These are phyloP conservation scores for Sporothrix humicola DNA, from an alignment of 2,329 filamentous ascomycete species.

Conservation along the genomic window DNA sequence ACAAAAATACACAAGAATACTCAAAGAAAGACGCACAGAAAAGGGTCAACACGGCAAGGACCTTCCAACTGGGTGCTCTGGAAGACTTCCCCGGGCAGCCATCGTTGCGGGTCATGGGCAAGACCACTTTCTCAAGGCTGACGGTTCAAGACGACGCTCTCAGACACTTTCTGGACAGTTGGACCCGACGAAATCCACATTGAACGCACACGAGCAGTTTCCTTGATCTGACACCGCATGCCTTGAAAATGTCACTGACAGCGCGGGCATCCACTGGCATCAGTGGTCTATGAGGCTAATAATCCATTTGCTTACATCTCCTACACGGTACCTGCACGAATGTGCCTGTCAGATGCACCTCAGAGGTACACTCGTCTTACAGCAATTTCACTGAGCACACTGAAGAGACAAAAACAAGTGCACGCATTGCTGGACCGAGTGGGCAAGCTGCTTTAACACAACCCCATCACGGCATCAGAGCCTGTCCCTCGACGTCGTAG, in stretches of 20 bases:
- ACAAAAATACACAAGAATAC: not conserved
- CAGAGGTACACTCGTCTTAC: not conserved
- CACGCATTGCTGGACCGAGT: not conserved
- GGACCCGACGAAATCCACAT: not conserved
- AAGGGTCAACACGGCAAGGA: slow-evolving; percentile 20
- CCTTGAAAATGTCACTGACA: not conserved
- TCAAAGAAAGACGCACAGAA: not conserved
- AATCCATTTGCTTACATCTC: not conserved
- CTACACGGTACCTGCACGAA: not conserved
- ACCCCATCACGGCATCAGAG: slow-evolving; percentile 1
- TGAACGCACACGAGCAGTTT: slow-evolving; percentile 19
- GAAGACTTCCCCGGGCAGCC: not conserved
- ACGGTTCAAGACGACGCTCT: slow-evolving; percentile 15
- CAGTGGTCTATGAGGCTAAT: not conserved
- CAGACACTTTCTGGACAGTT: not conserved
- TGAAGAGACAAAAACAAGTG: not conserved
- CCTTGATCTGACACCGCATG: not conserved
- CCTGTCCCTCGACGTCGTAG: not conserved
- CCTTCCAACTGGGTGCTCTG: not conserved
- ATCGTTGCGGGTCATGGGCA: not conserved
- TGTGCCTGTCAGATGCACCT: not conserved
- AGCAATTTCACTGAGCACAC: too few species aligned
- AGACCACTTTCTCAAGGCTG: slow-evolving; percentile 1
- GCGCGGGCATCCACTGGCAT: not conserved
- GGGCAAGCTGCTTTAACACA: not conserved